phyloP scores from a whole-genome alignment of 345 rosid genomes.

The Diplotaxis tenuifolia region DNA sequence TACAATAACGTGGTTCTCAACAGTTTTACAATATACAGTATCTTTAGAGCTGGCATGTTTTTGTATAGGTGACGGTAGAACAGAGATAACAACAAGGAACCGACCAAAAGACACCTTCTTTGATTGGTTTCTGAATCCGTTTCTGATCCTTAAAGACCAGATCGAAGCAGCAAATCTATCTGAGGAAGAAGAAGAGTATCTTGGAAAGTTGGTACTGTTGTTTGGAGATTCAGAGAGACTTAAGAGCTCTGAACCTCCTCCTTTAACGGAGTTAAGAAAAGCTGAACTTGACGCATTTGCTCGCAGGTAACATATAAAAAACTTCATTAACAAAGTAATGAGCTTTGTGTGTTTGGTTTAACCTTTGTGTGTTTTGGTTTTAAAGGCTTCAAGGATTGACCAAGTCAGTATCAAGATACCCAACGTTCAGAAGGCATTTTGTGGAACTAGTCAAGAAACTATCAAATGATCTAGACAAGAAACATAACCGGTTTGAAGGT shows the following conservation, averaged over 20 bases:
- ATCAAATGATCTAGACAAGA: slow-evolving; percentile 60
- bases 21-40: neutral
- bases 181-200: slow-evolving; percentile 77
- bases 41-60: neutral
- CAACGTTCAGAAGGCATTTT: slow-evolving; percentile 71
- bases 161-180: slow-evolving; percentile 69
- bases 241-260: slow-evolving; percentile 53
- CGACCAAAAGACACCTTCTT: slow-evolving; percentile 80
- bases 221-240: slow-evolving; percentile 64
- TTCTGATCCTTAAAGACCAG: slow-evolving; percentile 85
- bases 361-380: slow-evolving; percentile 4
- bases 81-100: slow-evolving; percentile 69
- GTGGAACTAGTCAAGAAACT: slow-evolving; percentile 50
- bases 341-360: neutral
- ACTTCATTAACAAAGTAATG: neutral
- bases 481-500: slow-evolving; percentile 37
- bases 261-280: slow-evolving; percentile 65
- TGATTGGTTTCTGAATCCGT: slow-evolving; percentile 91
- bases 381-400: slow-evolving; percentile 76
- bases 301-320: slow-evolving; percentile 54
- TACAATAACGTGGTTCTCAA: neutral
- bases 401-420: slow-evolving; percentile 79
- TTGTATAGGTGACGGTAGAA: slow-evolving; percentile 51
- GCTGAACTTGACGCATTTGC: slow-evolving; percentile 95
- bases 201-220: slow-evolving; percentile 64